Percentiles rank a stretch among this genome's conserved stretches.
Evolutionary conservation across 306 rosid genomes (phyloP).

Genomic region (Geum urbanum): DNA sequence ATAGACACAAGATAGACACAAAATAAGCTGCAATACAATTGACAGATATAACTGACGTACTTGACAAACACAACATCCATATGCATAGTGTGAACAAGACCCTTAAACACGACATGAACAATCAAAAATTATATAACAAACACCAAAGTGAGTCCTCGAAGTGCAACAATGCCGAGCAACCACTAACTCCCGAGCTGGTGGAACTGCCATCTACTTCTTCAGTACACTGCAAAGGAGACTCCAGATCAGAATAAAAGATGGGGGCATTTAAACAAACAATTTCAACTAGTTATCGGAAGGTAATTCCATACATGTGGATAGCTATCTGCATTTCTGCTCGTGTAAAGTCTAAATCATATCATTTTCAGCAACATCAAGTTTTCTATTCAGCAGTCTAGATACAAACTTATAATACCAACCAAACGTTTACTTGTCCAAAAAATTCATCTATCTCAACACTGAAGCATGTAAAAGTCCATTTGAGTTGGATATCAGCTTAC

Average conservation of each 20-base stretch:
- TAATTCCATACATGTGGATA: neutral
- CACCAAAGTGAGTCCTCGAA: conserved; percentile 14
- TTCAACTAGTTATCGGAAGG: neutral
- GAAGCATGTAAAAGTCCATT: neutral
- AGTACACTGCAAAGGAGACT: conserved; percentile 58
- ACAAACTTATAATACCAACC: neutral
- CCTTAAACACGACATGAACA: conserved; percentile 18
- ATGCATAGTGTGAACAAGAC: conserved; percentile 15
- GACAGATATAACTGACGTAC: conserved; percentile 10
- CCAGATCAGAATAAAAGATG: conserved; percentile 13
- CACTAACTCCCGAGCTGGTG: conserved; percentile 19
- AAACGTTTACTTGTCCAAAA: neutral
- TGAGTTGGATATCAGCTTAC: conserved; percentile 44
- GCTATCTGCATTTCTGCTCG: neutral
- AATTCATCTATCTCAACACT: conserved; percentile 6
- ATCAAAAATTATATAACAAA: conserved; percentile 23
- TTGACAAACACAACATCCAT: conserved; percentile 10
- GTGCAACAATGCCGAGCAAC: conserved; percentile 23
- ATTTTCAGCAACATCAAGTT: neutral
- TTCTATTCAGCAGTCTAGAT: neutral
- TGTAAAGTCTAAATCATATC: neutral
- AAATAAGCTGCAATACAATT: neutral
- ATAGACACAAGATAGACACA: neutral
- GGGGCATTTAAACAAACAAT: neutral
- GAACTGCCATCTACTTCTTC: conserved; percentile 58